Percentiles rank a stretch among this genome's conserved stretches.
Evolutionary conservation across 2,329 filamentous ascomycete species (phyloP).

Genomic region (Stemphylium beticola): DNA sequence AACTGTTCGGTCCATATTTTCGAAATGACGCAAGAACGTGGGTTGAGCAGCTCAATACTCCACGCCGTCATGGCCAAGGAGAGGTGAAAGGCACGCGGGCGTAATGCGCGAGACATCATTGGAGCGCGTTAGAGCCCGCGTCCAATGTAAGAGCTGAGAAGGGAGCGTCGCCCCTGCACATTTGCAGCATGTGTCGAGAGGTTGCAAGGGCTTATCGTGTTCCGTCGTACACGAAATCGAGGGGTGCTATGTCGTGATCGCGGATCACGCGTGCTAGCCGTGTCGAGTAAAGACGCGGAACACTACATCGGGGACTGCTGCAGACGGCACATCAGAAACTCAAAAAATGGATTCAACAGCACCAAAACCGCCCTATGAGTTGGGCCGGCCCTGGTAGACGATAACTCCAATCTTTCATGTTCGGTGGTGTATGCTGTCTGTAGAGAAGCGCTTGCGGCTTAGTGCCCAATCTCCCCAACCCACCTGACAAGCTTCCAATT

Average conservation of each 20-base stretch:
- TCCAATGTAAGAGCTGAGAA: slow-evolving; percentile 13
- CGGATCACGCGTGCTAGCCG: slow-evolving; percentile 22
- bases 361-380: too few species aligned
- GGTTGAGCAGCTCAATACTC: slow-evolving; percentile 17
- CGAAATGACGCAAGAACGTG: slow-evolving; percentile 43
- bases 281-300: not conserved
- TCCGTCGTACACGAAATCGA: slow-evolving; percentile 35
- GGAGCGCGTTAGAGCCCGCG: slow-evolving; percentile 9
- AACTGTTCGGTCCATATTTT: not conserved
- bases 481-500: too few species aligned
- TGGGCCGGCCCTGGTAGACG: too few species aligned
- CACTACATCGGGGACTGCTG: not conserved
- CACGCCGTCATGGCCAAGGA: slow-evolving; percentile 14
- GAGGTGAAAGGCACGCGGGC: slow-evolving; percentile 3
- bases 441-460: too few species aligned
- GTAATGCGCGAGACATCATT: slow-evolving; percentile 20
- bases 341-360: too few species aligned
- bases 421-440: too few species aligned
- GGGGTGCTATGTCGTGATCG: slow-evolving; percentile 46
- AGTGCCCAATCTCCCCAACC: too few species aligned
- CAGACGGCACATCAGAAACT: too few species aligned
- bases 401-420: too few species aligned
- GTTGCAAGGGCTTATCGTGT: slow-evolving; percentile 8
- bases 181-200: not conserved
- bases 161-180: not conserved